phyloP scores from a whole-genome alignment of 345 rosid species.

The Aurinia saxatilis region DNA sequence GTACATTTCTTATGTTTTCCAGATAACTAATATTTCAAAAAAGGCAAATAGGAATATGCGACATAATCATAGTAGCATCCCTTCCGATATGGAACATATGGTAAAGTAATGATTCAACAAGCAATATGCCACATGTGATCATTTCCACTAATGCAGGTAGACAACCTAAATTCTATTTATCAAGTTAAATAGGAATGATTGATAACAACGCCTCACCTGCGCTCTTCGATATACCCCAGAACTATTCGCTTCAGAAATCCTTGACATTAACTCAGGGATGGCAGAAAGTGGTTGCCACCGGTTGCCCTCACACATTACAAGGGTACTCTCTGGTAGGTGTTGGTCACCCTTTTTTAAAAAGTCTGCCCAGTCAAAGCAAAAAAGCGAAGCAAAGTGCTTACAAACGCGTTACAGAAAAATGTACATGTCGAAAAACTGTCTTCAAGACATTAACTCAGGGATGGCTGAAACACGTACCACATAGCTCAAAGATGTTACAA shows the following conservation, averaged over 20 bases:
- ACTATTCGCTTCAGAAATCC: constrained; percentile 39
- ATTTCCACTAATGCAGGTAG: background rate
- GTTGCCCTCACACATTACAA: constrained; percentile 79
- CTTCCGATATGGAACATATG: background rate
- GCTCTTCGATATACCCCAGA: too few relatives aligned
- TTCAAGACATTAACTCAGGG: constrained; percentile 36
- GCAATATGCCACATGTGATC: constrained; percentile 6
- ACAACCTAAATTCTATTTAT: background rate
- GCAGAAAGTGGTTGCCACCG: constrained; percentile 85
- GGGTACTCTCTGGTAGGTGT: constrained; percentile 57
- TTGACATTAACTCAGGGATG: constrained; percentile 51
- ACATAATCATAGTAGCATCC: constrained; percentile 1
- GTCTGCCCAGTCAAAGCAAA: constrained; percentile 63
- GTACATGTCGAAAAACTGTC: constrained; percentile 35
- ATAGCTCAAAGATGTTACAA: constrained; percentile 65
- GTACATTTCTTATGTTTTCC: background rate
- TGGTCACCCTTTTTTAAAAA: constrained; percentile 74
- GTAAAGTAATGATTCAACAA: background rate
- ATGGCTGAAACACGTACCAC: constrained; percentile 41
- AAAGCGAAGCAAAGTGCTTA: constrained; percentile 37
- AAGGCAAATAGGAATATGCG: background rate
- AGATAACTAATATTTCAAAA: constrained; percentile 1
- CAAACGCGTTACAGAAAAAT: constrained; percentile 42
- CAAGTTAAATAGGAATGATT: background rate
- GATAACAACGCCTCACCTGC: constrained; percentile 48